Percentiles rank a stretch among this genome's conserved stretches.
Conservation (phyloP, 169 alveolate species). For the Plasmodium coatneyi region DNA sequence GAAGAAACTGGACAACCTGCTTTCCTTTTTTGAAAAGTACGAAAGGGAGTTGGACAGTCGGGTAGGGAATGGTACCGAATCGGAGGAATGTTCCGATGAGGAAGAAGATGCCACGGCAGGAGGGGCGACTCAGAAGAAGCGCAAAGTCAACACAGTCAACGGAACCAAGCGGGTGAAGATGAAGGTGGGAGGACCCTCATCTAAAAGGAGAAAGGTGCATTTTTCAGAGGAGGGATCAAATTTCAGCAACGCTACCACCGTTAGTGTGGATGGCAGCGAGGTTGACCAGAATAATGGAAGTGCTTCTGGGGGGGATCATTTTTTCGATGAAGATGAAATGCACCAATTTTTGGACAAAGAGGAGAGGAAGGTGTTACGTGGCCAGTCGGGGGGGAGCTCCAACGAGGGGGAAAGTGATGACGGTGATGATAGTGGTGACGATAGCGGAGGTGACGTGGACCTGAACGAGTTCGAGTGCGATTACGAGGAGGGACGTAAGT, state of each 20-base stretch:
- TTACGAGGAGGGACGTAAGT: neutral
- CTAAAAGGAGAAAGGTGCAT: neutral
- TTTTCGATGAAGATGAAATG: conserved; percentile 60
- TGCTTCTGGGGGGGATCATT: neutral
- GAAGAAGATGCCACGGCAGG: neutral
- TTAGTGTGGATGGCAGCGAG: neutral
- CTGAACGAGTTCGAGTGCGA: conserved; percentile 34
- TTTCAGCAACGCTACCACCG: neutral
- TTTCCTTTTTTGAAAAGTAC: conserved; percentile 17
- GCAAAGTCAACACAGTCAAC: too few species aligned
- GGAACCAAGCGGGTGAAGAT: neutral
- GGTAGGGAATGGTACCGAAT: neutral
- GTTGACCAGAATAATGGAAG: neutral
- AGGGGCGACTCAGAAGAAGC: neutral
- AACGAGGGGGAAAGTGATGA: neutral
- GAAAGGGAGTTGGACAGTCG: conserved; percentile 1
- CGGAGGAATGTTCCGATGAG: neutral
- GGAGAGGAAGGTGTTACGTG: neutral
- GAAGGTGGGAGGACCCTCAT: neutral
- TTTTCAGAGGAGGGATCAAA: neutral
- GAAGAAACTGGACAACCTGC: conserved; percentile 1
- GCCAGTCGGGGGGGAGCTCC: neutral
- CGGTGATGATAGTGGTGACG: conserved; percentile 13
- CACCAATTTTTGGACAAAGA: conserved; percentile 22
- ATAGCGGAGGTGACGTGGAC: conserved; percentile 22